These are phyloP conservation scores for Podospora pseudoanserina DNA, from an alignment of 495 filamentous ascomycete genomes.

Conservation along the genomic window DNA sequence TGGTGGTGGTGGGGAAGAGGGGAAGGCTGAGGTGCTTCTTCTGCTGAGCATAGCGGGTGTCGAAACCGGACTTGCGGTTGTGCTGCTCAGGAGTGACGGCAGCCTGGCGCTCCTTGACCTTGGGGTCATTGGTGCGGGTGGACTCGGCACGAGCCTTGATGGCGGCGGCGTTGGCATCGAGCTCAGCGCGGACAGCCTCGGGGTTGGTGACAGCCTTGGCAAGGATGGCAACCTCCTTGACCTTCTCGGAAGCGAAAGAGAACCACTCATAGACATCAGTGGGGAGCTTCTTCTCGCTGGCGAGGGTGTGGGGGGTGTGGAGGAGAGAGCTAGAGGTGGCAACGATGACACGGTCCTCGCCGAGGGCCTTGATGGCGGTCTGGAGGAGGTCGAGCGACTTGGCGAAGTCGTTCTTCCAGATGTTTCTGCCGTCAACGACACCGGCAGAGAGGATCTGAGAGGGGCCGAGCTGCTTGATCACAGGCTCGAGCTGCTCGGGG, in stretches of 20 bases:
- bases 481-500: constrained; percentile 96
- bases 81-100: constrained; percentile 79
- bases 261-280: constrained; percentile 95
- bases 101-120: constrained; percentile 91
- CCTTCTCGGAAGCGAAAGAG: constrained; percentile 96
- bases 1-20: constrained; percentile 97
- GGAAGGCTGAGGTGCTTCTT: constrained; percentile 85
- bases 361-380: constrained; percentile 84
- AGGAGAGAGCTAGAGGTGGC: constrained; percentile 95
- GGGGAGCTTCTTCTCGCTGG: constrained; percentile 94
- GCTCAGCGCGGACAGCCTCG: constrained; percentile 74
- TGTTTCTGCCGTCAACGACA: constrained; percentile 98
- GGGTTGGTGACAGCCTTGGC: constrained; percentile 94
- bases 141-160: constrained; percentile 84
- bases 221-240: constrained; percentile 81
- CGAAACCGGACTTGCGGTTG: constrained; percentile 87
- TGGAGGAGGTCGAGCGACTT: constrained; percentile 83
- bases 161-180: constrained; percentile 92
- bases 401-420: constrained; percentile 99
- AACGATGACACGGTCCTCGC: constrained; percentile 93
- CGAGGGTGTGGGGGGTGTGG: constrained; percentile 95
- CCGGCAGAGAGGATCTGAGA: constrained; percentile 87
- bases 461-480: constrained; percentile 79
- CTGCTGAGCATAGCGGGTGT: constrained; percentile 76
- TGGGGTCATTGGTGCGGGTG: constrained; percentile 89